Evolutionary conservation across 2,329 filamentous ascomycete species (phyloP).

Genomic region (Fusarium proliferatum): DNA sequence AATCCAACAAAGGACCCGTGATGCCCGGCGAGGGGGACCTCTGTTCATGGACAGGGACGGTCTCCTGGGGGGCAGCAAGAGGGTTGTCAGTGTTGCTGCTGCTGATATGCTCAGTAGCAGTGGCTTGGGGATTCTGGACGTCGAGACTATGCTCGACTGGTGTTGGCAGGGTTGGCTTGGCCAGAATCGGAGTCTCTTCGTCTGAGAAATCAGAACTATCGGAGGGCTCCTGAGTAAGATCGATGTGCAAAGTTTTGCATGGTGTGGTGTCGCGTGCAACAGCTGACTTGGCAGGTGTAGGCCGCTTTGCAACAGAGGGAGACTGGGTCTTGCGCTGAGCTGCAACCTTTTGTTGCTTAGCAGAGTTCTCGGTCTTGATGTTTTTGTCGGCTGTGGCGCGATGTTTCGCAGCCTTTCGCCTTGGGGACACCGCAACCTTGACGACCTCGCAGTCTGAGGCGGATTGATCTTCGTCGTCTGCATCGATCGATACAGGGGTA

Average conservation of each 20-base stretch:
- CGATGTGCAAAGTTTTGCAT: background rate
- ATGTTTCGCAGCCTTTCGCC: background rate
- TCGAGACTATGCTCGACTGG: background rate
- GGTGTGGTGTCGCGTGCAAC: background rate
- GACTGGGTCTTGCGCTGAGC: background rate
- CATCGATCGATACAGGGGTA: background rate
- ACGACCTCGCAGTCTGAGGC: conserved; percentile 20
- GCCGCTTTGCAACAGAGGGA: background rate
- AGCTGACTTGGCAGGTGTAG: background rate
- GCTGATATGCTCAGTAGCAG: no score
- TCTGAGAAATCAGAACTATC: conserved; percentile 28
- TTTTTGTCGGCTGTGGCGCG: background rate
- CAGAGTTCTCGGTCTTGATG: conserved; percentile 2
- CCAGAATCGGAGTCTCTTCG: background rate
- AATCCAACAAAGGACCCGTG: background rate
- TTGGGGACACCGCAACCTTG: conserved; percentile 3
- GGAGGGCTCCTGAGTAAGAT: conserved; percentile 20
- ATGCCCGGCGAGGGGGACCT: background rate
- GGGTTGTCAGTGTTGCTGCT: background rate
- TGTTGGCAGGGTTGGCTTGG: background rate
- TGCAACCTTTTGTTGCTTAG: background rate
- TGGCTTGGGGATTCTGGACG: background rate
- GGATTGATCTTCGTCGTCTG: background rate
- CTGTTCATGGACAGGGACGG: background rate
- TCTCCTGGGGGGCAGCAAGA: background rate